Percentiles rank a stretch among this genome's conserved stretches.
These are phyloP conservation scores for Leucocoprinus birnbaumii DNA, from an alignment of 768 basidiomycete genomes.

Conservation along the genomic window DNA sequence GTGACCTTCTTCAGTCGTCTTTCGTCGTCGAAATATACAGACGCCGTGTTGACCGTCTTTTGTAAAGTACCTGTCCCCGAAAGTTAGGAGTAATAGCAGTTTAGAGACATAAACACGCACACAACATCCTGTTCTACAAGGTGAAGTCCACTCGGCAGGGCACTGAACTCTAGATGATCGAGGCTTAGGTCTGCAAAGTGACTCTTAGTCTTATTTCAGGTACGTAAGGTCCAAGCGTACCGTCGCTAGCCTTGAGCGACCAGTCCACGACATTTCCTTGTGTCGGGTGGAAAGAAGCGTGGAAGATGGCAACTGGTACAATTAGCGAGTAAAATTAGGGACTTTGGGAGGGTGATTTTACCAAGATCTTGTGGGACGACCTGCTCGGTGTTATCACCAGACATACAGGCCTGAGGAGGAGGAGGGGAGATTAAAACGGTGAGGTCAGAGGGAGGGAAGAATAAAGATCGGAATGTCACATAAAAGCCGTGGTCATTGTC, in stretches of 20 bases:
- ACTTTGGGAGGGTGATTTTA: not conserved
- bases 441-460: not conserved
- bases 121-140: conserved; percentile 76
- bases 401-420: conserved; percentile 8
- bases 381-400: not conserved
- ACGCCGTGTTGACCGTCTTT: conserved; percentile 70
- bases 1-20: conserved; percentile 68
- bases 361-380: conserved; percentile 12
- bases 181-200: conserved; percentile 52
- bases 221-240: conserved; percentile 28
- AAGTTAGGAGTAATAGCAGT: not conserved
- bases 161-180: conserved; percentile 75
- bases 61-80: conserved; percentile 21
- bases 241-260: conserved; percentile 68
- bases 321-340: not conserved
- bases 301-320: conserved; percentile 74
- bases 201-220: not conserved
- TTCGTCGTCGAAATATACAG: conserved; percentile 68
- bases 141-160: conserved; percentile 80
- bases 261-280: conserved; percentile 80
- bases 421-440: conserved; percentile 7
- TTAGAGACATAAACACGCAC: conserved; percentile 36
- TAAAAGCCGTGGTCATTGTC: not conserved
- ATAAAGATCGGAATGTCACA: conserved; percentile 10
- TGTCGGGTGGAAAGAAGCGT: conserved; percentile 83